Evolutionary conservation across 768 basidiomycete genomes (phyloP), one percentile per base, ranked within the genome.

Genomic region (Pisolithus sp.): DNA sequence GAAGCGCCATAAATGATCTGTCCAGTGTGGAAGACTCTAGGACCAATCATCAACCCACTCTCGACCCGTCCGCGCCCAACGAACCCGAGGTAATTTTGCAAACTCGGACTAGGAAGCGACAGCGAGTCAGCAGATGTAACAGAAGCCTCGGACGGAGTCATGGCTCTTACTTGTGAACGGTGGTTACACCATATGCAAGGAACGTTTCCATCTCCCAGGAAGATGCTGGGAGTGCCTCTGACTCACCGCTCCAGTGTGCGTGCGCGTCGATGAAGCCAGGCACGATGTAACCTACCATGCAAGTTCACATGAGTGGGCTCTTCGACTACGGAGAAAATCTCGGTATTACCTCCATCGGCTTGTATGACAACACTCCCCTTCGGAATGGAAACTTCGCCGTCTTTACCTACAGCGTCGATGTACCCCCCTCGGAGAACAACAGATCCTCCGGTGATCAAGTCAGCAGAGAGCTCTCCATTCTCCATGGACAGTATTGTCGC

Each of bases 251-350:
- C 86, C 86, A 88, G 52, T 89, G 86, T 3, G 86, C 86, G 57
- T 89, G 86, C 7, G 83, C 81, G 51, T 89, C 86, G 46, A 89
- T 80, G 62, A 86, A 87, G 2, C 86, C 86, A 15, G 86, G 86
- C 4, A 81, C 66, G 17, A 89, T 71, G 53, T 74, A 84, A 5
- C 82, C 85, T 87, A 34, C 7, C 7, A 43, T 6, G 39, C 46
- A 12, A 36, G 46, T 47, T n/a, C 26, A 21, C 24, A 38, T 58
- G 3, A 63, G 51, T 13, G 40, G 7, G 34, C 5, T 39, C 20
- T n/a, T 12, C 26, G 7, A 26, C 4, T 12, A 17, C 10, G 15
- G 6, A 34, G 23, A 24, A 28, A 8, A 12, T 28, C 28, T 15
- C 17, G 34, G 51, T 6, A 72, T 55, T 53, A 85, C 86, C 86